Evolutionary conservation across 139 green algal genomes (phyloP).

Genomic region (Picochlorum sp.): DNA sequence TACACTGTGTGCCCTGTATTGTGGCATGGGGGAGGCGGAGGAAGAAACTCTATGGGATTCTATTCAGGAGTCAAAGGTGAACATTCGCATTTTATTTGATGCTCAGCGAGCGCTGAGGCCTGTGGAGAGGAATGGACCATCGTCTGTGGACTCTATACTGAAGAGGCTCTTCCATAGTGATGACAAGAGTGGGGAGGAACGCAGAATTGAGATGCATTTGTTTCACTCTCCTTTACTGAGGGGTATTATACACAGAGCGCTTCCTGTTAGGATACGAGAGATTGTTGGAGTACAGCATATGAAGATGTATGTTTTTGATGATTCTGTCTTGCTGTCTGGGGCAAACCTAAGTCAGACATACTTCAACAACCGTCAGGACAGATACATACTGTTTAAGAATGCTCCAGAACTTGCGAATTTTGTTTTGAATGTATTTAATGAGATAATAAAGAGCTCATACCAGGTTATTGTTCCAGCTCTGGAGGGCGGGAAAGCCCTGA

Average conservation of each 20-base stretch:
- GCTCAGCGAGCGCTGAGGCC: background rate
- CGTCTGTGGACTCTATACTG: no score
- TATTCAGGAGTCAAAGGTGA: no score
- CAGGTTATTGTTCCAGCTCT: no score
- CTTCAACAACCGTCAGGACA: constrained; percentile 26
- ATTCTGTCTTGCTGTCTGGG: constrained; percentile 39
- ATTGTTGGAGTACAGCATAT: constrained; percentile 22
- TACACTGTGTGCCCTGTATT: no score
- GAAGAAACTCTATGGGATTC: no score
- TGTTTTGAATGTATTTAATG: background rate
- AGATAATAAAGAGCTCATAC: background rate
- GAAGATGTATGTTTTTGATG: constrained; percentile 47
- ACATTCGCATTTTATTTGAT: background rate
- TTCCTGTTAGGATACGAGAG: constrained; percentile 23
- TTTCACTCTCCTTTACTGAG: background rate
- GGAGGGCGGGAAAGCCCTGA: no score
- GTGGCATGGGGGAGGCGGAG: no score
- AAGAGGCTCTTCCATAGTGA: no score
- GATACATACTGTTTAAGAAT: background rate
- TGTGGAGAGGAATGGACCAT: background rate
- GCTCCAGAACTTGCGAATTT: background rate
- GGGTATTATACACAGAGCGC: constrained; percentile 13
- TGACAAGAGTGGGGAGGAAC: background rate
- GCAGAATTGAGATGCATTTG: background rate
- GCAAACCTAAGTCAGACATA: constrained; percentile 46